Base-by-base conservation (phyloP, 2,329 filamentous ascomycete species). In the Curvularia eragrostidis region DNA sequence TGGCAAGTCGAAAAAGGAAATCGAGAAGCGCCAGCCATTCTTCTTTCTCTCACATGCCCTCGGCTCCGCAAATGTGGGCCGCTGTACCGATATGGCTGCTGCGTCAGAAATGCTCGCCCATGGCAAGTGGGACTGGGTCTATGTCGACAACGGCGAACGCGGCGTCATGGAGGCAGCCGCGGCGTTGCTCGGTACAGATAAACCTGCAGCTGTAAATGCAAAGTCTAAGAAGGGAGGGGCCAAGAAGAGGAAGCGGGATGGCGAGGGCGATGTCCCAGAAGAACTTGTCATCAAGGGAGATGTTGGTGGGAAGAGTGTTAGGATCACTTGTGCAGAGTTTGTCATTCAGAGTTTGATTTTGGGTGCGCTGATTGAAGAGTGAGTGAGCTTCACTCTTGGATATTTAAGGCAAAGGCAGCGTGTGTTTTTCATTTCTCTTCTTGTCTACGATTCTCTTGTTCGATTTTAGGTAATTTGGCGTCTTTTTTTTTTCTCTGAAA, bases 311-410 rank as follows among this genome's bases (percentile, higher is more conserved):
- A 81, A 83, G 66, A 84, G 78, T 59, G 81, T 93, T 36, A 85
- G 84, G 61, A 84, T 95, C 43, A 84, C 96, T 51, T 89, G 88
- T 54, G 89, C 96, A 74, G 94, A 98, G 77, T 87, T 94, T 72
- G 87, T 98, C 21, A 88, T 96, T 54, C 94, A 99, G 81, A 97
- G 93, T 75, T 80, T 98, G 58, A 97, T 99, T 62, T 75, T 97
- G 49, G 94, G 93, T 0, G 86, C 87, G 59, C 78, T 97, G 65
- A 85, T 93, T 51, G 89, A 91, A 61, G 84, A 86, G 48, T 72
- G n/a, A 54, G 30, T 72, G n/a, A 54, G 30, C 42, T 39, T 15
- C 26, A 30, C 18, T 12, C 18, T 47, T 47, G 26, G 18, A 21
- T 47, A 21, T 21, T 19, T 12, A 6, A 24, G 18, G 43, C 19